Conservation (phyloP, 1,284 basidiomycete genomes). For the Microbotryum saponariae region DNA sequence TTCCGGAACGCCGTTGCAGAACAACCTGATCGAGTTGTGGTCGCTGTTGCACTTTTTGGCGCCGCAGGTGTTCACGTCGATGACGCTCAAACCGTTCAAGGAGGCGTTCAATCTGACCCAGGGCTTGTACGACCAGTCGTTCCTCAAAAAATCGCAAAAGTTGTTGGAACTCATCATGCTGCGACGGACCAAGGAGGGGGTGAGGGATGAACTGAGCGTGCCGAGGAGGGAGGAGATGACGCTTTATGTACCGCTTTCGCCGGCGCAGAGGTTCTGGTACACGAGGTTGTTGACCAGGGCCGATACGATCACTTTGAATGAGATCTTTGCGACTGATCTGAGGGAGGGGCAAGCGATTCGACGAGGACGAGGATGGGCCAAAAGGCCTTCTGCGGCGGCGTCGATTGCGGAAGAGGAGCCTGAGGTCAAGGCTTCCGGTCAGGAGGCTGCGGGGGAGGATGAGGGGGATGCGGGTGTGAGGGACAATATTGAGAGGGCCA, state of each 20-base stretch:
- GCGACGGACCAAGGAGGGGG: conserved; percentile 52
- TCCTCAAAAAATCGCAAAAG: conserved; percentile 48
- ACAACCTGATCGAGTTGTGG: conserved; percentile 51
- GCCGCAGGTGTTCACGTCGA: conserved; percentile 49
- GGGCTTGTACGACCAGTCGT: conserved; percentile 50
- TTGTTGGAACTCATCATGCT: conserved; percentile 53
- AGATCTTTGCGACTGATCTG: conserved; percentile 45
- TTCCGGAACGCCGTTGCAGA: conserved; percentile 58
- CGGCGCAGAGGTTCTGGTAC: conserved; percentile 57
- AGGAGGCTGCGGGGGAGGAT: background rate
- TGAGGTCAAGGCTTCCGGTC: background rate
- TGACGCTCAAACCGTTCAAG: conserved; percentile 49
- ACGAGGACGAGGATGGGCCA: background rate
- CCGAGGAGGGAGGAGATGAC: conserved; percentile 55
- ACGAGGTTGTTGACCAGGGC: conserved; percentile 51
- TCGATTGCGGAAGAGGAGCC: background rate
- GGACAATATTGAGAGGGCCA: conserved; percentile 7
- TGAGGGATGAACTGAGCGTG: conserved; percentile 46
- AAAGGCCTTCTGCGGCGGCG: background rate
- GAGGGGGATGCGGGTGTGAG: conserved; percentile 9
- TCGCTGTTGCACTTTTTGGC: conserved; percentile 43
- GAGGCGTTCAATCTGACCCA: conserved; percentile 50
- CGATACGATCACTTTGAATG: conserved; percentile 47
- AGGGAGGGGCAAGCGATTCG: conserved; percentile 2
- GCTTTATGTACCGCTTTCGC: conserved; percentile 46